phyloP scores from a whole-genome alignment of 129 eudicot genomes.

The Helianthus annuus region DNA sequence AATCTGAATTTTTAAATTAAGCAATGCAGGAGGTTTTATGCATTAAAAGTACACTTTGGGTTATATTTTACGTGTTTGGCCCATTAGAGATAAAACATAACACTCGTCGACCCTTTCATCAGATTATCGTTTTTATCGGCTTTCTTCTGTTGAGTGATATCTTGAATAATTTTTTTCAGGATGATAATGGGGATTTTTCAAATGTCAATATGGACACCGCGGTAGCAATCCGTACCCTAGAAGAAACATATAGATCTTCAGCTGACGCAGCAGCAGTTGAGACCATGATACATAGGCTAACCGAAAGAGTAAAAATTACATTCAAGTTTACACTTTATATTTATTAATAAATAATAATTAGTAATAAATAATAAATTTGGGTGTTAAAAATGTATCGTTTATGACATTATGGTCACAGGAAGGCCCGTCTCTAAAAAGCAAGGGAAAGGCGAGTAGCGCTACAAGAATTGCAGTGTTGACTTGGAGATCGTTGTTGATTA shows the following conservation, averaged over 20 bases:
- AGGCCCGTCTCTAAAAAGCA: constrained; percentile 80
- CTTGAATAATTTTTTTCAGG: constrained; percentile 44
- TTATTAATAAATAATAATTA: not conserved
- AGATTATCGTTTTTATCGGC: not conserved
- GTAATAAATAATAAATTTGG: not conserved
- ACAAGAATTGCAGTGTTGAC: constrained; percentile 72
- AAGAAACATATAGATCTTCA: constrained; percentile 85
- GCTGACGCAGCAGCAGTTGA: constrained; percentile 91
- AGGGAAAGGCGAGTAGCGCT: constrained; percentile 57
- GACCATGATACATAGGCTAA: constrained; percentile 67
- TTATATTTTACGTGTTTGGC: not conserved
- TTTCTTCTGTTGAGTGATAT: not conserved
- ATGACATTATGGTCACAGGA: constrained; percentile 50
- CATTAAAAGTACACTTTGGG: not conserved
- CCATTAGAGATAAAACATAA: not conserved
- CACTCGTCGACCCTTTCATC: not conserved
- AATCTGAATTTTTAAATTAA: not conserved
- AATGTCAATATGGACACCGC: constrained; percentile 94
- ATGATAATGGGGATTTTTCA: constrained; percentile 85
- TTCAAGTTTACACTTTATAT: not conserved
- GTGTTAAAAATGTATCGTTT: not conserved
- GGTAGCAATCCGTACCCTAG: constrained; percentile 89
- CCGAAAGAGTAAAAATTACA: constrained; percentile 54
- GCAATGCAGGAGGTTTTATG: not conserved
- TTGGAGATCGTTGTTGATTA: constrained; percentile 79